Conservation (phyloP, 371 early-diverging fungal genomes). For the Mortierella sp. region DNA sequence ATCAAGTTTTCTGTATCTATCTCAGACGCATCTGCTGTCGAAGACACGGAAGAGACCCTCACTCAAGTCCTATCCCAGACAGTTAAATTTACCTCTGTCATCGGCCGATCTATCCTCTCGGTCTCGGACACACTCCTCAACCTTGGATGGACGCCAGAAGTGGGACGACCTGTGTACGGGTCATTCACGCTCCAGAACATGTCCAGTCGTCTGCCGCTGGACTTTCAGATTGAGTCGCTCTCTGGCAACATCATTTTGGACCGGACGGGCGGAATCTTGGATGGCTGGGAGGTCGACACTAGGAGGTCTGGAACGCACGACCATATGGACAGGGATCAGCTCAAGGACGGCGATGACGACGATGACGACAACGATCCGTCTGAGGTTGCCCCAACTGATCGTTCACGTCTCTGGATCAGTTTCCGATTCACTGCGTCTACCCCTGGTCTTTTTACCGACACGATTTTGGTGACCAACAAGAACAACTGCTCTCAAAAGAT, state of each 20-base stretch:
- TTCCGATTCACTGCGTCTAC: slow-evolving; percentile 71
- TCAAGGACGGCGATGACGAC: background rate
- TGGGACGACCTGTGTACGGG: slow-evolving; percentile 70
- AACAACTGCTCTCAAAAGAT: slow-evolving; percentile 79
- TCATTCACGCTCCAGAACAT: slow-evolving; percentile 74
- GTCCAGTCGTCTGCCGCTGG: slow-evolving; percentile 74
- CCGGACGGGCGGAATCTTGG: slow-evolving; percentile 69
- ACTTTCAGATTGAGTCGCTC: slow-evolving; percentile 72
- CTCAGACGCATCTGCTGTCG: slow-evolving; percentile 56
- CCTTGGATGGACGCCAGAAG: slow-evolving; percentile 68
- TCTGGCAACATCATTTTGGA: slow-evolving; percentile 72
- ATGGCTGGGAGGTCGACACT: slow-evolving; percentile 65
- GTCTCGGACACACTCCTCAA: slow-evolving; percentile 73
- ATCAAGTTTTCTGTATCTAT: slow-evolving; percentile 79
- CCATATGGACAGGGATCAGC: slow-evolving; percentile 23
- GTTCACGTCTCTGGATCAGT: slow-evolving; percentile 66
- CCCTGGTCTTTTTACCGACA: slow-evolving; percentile 75
- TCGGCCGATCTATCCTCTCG: slow-evolving; percentile 84
- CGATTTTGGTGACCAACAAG: slow-evolving; percentile 75
- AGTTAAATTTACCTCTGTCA: slow-evolving; percentile 84
- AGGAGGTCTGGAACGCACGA: slow-evolving; percentile 20
- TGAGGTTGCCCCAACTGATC: slow-evolving; percentile 39
- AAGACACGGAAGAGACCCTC: slow-evolving; percentile 32
- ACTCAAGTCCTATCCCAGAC: slow-evolving; percentile 75
- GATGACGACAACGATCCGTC: slow-evolving; percentile 23